Evolutionary conservation across 2,329 filamentous ascomycete species (phyloP).

Genomic region (Stachybotrys chartarum): DNA sequence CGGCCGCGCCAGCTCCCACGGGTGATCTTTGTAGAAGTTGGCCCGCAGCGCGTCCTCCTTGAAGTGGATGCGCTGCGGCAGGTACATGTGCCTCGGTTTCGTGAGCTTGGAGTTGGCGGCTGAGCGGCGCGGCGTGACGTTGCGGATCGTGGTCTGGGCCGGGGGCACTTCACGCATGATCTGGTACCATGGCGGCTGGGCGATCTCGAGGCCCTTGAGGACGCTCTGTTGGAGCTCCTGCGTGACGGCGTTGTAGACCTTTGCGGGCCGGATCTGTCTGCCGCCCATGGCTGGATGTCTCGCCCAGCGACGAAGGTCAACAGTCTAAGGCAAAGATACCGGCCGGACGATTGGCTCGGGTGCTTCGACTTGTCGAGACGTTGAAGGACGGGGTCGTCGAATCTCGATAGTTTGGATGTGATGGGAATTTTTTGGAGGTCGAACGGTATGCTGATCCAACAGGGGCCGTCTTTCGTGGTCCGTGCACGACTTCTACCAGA

Average conservation of each 20-base stretch:
- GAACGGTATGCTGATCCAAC: not conserved
- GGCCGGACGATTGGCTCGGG: not conserved
- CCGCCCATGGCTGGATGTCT: conserved; percentile 27
- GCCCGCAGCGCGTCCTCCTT: conserved; percentile 75
- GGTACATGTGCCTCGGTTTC: conserved; percentile 67
- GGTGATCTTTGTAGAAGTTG: conserved; percentile 88
- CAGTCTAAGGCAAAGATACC: too few relatives aligned
- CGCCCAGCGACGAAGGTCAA: too few relatives aligned
- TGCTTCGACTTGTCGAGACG: not conserved
- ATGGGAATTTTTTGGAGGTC: not conserved
- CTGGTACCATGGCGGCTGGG: conserved; percentile 41
- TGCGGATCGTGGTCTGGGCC: conserved; percentile 49
- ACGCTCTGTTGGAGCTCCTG: conserved; percentile 34
- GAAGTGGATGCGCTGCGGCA: conserved; percentile 70
- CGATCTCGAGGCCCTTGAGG: conserved; percentile 22
- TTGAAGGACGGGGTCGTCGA: not conserved
- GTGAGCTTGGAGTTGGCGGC: conserved; percentile 30
- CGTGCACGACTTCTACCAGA: not conserved
- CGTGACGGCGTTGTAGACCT: conserved; percentile 39
- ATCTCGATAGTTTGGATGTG: not conserved
- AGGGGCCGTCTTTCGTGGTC: not conserved
- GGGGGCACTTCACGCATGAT: conserved; percentile 49
- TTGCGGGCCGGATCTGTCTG: conserved; percentile 37
- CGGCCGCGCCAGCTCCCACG: conserved; percentile 92
- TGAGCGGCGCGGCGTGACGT: conserved; percentile 40